These are phyloP conservation scores for Phytophthora brassicae DNA, from an alignment of 352 stramenopile species.

Conservation along the genomic window DNA sequence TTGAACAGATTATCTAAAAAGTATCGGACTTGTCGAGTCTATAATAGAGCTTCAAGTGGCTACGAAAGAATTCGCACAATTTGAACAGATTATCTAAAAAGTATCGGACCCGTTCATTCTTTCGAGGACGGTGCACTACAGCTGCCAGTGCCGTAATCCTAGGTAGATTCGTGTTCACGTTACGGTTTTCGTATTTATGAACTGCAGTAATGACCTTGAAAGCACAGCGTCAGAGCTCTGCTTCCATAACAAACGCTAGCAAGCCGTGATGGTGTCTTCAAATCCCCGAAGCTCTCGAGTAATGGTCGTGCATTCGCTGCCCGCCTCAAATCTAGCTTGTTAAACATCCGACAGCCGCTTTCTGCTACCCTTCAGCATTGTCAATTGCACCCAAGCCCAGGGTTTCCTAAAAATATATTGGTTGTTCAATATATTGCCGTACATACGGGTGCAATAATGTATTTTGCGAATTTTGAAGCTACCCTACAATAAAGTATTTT, in stretches of 20 bases:
- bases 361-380: neutral
- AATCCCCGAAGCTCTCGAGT: neutral
- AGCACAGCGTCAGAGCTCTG: neutral
- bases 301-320: neutral
- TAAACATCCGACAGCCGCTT: conserved; percentile 1
- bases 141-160: too few species aligned
- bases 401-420: too few species aligned
- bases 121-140: too few species aligned
- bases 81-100: neutral
- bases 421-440: too few species aligned
- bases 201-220: neutral
- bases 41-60: neutral
- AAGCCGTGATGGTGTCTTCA: neutral
- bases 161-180: conserved; percentile 3
- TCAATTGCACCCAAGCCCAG: neutral
- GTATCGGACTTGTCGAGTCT: too few species aligned
- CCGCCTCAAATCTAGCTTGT: conserved; percentile 2
- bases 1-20: neutral
- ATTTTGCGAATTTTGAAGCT: too few species aligned
- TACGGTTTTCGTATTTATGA: neutral
- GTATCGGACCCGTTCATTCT: too few species aligned
- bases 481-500: too few species aligned
- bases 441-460: too few species aligned
- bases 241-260: neutral
- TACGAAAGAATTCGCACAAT: neutral